Evolutionary conservation across 2,329 filamentous ascomycete genomes (phyloP), one percentile per base, ranked within the genome.

Genomic region (Calonectria crousiana): DNA sequence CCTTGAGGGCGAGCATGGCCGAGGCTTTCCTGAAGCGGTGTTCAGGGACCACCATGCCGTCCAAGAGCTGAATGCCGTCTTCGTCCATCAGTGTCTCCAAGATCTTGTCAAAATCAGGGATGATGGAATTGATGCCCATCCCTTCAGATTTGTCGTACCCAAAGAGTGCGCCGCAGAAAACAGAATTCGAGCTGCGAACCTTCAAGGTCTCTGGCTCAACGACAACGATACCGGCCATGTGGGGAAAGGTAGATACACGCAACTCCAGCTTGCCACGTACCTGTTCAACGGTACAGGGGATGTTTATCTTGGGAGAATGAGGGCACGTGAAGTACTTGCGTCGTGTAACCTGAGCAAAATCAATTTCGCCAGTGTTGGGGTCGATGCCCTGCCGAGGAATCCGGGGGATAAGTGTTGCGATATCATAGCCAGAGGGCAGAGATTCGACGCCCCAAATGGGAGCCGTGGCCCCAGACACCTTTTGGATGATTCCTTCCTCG

Each of bases 1-100:
- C 95, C 70, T 94, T 93, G 71, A 98, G 89, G 2, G 95, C 94
- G 30, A 98, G 89, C 68, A 98, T 90, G 5, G 95, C 95, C 72
- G 95, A 92, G 9, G 97, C 97, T 78, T 96, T 93, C 72, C 97
- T 92, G 86, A 99, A 98, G 81, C 95, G 97, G 82, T 98, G 96
- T 84, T 99, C 97, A 1, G 97, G 96, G 71, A 99, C 94, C 20
- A 99, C 96, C 80, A 98, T 96, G n/a, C 97, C 97, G 83, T 99
- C 97, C 14, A 94, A 90, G 32, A 98, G 88, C 67, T 93, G 90
- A 66, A 98, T 90, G 51, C 95, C 93, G 79, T 99, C 96, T 82
- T 98, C 95, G 70, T 98, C 94, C 6, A 92, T 95, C 80, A 99
- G 88, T 34, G 97, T 92, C 52, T 92, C 89, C 65, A 99, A 87